These are phyloP conservation scores for Chrysoporthe austroafricana DNA, from an alignment of 2,329 filamentous ascomycete genomes.

Conservation along the genomic window DNA sequence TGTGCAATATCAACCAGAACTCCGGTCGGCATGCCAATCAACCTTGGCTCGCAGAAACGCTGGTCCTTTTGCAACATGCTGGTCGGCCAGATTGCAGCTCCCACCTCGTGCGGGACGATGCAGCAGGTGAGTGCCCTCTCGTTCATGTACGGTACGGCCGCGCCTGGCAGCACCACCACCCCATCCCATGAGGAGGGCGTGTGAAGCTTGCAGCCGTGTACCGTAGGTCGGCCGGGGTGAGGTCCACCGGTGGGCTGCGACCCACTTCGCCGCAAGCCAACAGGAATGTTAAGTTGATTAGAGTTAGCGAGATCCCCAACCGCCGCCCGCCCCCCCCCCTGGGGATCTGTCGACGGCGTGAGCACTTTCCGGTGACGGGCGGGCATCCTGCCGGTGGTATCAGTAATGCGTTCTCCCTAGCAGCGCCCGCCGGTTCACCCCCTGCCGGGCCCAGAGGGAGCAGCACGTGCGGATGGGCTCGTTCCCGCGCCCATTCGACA, in stretches of 20 bases:
- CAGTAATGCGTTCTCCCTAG: too few species aligned
- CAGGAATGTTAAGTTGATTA: neutral
- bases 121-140: neutral
- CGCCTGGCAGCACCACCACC: too few species aligned
- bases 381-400: too few species aligned
- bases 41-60: neutral
- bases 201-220: neutral
- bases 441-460: too few species aligned
- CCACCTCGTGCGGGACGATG: too few species aligned
- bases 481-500: neutral
- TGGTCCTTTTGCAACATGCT: conserved; percentile 13
- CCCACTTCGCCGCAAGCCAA: neutral
- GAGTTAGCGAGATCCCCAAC: neutral
- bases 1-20: neutral
- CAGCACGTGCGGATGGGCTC: neutral
- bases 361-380: too few species aligned
- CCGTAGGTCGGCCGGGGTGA: too few species aligned
- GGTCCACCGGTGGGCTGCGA: neutral
- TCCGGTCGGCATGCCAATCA: neutral
- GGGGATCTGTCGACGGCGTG: too few species aligned
- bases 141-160: too few species aligned
- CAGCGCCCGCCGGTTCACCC: too few species aligned
- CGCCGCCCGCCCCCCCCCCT: too few species aligned
- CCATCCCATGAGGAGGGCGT: neutral
- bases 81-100: neutral